Percentiles rank a stretch among this genome's conserved stretches.
Evolutionary conservation across 345 rosid genomes (phyloP).

Genomic region (Lagerstroemia speciosa): DNA sequence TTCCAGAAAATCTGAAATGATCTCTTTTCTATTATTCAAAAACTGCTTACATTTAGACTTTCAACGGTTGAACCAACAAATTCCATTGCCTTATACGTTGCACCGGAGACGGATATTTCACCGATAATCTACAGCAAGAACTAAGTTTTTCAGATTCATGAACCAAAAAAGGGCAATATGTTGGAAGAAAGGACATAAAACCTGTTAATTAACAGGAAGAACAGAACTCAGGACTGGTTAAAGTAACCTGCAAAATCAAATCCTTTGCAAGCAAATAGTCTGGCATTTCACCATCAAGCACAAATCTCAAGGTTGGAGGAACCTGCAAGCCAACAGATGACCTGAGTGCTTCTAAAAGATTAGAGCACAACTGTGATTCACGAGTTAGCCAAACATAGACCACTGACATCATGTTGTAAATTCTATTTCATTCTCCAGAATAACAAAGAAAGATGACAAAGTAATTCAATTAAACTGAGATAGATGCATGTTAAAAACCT

Average conservation of each 20-base stretch:
- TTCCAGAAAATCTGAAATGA: background rate
- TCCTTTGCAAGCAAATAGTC: constrained; percentile 85
- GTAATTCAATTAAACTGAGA: background rate
- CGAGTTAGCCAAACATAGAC: background rate
- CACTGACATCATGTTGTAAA: background rate
- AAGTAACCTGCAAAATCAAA: constrained; percentile 89
- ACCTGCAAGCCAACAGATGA: constrained; percentile 39
- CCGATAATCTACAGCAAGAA: constrained; percentile 68
- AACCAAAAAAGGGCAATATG: background rate
- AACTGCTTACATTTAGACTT: constrained; percentile 59
- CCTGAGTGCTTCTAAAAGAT: background rate
- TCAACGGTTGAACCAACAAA: constrained; percentile 91
- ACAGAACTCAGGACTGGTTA: constrained; percentile 4
- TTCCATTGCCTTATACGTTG: constrained; percentile 96
- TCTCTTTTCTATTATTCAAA: too few species aligned
- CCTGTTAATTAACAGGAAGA: background rate
- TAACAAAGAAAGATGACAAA: background rate
- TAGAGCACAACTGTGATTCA: background rate
- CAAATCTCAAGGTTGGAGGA: constrained; percentile 89
- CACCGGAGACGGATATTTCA: constrained; percentile 96
- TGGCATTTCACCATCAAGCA: constrained; percentile 98
- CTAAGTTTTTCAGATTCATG: background rate
- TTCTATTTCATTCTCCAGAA: background rate
- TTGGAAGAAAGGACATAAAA: background rate
- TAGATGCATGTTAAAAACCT: constrained; percentile 36